These are phyloP conservation scores for Ustulina deusta DNA, from an alignment of 2,329 filamentous ascomycete species.

Conservation along the genomic window DNA sequence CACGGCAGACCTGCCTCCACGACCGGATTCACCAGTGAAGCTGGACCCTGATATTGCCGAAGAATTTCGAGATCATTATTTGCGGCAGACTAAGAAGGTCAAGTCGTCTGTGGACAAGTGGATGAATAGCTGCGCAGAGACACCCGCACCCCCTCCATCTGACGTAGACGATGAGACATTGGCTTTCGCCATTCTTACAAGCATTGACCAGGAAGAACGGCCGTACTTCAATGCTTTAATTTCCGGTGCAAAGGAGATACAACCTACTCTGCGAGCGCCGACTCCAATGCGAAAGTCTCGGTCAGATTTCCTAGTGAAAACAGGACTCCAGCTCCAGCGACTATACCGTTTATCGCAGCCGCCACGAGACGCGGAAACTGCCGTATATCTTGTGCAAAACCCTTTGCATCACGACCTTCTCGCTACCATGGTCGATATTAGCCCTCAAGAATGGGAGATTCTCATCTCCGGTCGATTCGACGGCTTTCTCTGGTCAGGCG, in stretches of 20 bases:
- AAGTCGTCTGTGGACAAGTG: constrained; percentile 91
- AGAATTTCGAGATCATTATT: constrained; percentile 91
- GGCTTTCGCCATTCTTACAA: constrained; percentile 92
- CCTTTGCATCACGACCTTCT: constrained; percentile 85
- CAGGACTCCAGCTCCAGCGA: constrained; percentile 82
- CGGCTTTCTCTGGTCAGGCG: constrained; percentile 93
- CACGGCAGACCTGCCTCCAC: constrained; percentile 69
- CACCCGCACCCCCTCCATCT: constrained; percentile 79
- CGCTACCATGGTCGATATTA: constrained; percentile 87
- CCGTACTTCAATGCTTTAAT: constrained; percentile 86
- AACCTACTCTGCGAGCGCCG: constrained; percentile 71
- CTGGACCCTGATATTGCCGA: constrained; percentile 95
- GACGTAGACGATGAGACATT: constrained; percentile 96
- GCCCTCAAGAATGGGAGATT: constrained; percentile 95
- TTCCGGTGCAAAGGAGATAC: constrained; percentile 68
- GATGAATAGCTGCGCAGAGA: constrained; percentile 83
- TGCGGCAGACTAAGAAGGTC: constrained; percentile 91
- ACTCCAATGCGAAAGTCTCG: constrained; percentile 74
- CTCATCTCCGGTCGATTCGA: constrained; percentile 93
- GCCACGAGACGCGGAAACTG: constrained; percentile 87
- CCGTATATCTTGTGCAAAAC: constrained; percentile 87
- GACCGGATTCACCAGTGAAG: constrained; percentile 73
- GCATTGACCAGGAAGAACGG: constrained; percentile 79
- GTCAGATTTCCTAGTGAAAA: constrained; percentile 80
- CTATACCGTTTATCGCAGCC: constrained; percentile 79